phyloP scores from a whole-genome alignment of 352 stramenopile genomes.

The Saprolegnia parasitica region DNA sequence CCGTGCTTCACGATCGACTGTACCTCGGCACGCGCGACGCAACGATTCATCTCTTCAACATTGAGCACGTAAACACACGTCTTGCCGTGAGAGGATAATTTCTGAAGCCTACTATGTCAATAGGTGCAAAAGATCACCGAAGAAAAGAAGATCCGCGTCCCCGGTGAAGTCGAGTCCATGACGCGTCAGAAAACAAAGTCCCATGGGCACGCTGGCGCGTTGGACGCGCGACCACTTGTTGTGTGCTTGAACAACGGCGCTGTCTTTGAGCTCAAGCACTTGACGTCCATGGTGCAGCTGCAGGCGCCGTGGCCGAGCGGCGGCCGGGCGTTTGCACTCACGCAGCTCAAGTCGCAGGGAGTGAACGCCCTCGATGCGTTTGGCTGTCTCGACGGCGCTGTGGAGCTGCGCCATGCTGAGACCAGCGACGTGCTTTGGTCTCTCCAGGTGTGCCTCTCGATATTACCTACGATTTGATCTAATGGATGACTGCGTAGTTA shows the following conservation, averaged over 20 bases:
- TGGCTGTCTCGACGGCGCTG: conserved; percentile 10
- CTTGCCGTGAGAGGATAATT: not conserved
- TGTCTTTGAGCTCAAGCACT: conserved; percentile 1
- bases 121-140: not conserved
- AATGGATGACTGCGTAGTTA: conserved; percentile 33
- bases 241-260: conserved; percentile 22
- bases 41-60: conserved; percentile 33
- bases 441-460: conserved; percentile 37
- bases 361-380: conserved; percentile 7
- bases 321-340: conserved; percentile 12
- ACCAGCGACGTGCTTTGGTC: conserved; percentile 43
- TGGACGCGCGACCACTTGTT: not conserved
- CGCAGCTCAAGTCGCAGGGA: conserved; percentile 3
- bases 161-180: conserved; percentile 5
- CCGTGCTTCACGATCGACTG: conserved; percentile 47
- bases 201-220: not conserved
- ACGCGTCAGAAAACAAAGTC: not conserved
- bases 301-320: not conserved
- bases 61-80: conserved; percentile 1
- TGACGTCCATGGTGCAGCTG: not conserved
- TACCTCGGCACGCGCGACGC: conserved; percentile 62
- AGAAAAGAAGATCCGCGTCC: not conserved
- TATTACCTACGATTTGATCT: not conserved
- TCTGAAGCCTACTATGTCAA: not conserved
- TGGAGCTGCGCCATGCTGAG: conserved; percentile 5